Evolutionary conservation across 2,329 filamentous ascomycete genomes (phyloP).

Genomic region (Moelleriella libera): DNA sequence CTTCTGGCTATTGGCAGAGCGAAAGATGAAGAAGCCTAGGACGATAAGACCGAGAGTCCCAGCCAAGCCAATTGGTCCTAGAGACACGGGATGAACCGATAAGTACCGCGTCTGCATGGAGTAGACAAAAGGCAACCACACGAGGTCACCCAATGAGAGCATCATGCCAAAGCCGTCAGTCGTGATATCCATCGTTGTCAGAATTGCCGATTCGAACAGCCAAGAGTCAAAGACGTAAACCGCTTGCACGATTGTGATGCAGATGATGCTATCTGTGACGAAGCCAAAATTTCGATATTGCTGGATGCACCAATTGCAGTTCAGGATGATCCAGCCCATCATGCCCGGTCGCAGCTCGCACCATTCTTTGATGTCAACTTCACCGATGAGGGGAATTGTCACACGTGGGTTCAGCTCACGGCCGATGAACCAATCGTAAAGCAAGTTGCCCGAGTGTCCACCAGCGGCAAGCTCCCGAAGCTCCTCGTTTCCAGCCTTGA

Average conservation of each 20-base stretch:
- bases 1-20: constrained; percentile 87
- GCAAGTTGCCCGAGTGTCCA: constrained; percentile 66
- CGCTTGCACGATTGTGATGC: constrained; percentile 63
- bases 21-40: constrained; percentile 81
- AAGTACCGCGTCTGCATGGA: constrained; percentile 75
- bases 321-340: constrained; percentile 75
- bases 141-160: constrained; percentile 83
- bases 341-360: constrained; percentile 86
- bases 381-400: constrained; percentile 63
- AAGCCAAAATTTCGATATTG: constrained; percentile 78
- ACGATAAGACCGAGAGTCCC: constrained; percentile 53
- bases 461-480: constrained; percentile 69
- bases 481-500: constrained; percentile 59
- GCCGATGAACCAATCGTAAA: constrained; percentile 96
- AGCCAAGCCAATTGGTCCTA: constrained; percentile 53
- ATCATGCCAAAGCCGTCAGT: constrained; percentile 92
- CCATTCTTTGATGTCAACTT: constrained; percentile 81
- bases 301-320: constrained; percentile 72
- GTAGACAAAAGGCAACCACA: constrained; percentile 88
- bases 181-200: constrained; percentile 91
- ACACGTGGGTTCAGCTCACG: constrained; percentile 87
- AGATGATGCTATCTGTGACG: constrained; percentile 72
- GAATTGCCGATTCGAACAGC: constrained; percentile 75
- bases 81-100: constrained; percentile 63
- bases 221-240: constrained; percentile 76